phyloP scores from a whole-genome alignment of 1,284 basidiomycete genomes.

The Hemileia vastatrix region DNA sequence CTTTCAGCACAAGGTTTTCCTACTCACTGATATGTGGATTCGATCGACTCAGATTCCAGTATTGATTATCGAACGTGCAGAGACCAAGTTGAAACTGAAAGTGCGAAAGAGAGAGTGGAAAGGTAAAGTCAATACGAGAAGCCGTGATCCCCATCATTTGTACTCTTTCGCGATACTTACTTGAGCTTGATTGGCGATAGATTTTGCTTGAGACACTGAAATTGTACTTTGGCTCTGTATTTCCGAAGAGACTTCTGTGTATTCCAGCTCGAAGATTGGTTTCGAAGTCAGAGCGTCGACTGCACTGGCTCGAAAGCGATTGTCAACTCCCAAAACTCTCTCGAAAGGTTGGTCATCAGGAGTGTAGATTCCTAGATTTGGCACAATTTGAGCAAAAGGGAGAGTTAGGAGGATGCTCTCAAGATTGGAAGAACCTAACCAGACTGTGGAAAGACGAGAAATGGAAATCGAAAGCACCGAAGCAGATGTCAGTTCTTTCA shows the following conservation, averaged over 20 bases:
- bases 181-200: no score
- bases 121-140: no score
- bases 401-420: neutral
- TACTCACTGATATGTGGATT: no score
- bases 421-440: neutral
- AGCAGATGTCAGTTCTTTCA: no score
- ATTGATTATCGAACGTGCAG: no score
- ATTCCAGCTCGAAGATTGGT: neutral
- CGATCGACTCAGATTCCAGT: no score
- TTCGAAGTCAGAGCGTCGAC: neutral
- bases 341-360: neutral
- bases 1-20: no score
- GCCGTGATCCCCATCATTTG: no score
- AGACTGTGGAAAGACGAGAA: neutral
- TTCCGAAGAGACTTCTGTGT: neutral
- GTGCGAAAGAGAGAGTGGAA: no score
- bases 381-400: neutral
- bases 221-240: neutral
- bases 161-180: no score
- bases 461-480: no score
- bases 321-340: neutral
- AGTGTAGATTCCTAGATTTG: neutral
- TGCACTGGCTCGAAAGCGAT: neutral
- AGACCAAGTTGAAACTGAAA: no score
- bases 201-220: neutral